Conservation (phyloP, 2,329 filamentous ascomycete species). For the Setomelanomma holmii region DNA sequence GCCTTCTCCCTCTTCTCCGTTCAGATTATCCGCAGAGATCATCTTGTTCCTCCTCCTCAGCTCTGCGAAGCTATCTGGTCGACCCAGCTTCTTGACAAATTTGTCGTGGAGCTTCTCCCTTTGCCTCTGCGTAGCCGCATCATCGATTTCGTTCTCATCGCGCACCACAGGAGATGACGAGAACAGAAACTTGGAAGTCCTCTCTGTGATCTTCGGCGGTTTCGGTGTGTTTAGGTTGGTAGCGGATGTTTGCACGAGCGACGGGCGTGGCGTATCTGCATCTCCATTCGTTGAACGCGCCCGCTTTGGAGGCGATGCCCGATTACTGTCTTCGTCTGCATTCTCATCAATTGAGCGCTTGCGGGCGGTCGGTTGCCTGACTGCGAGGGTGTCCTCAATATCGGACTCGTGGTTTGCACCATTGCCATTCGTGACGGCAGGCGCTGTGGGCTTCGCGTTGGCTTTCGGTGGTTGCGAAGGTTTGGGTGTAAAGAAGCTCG, state of each 20-base stretch:
- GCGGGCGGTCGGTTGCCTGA: slow-evolving; percentile 15
- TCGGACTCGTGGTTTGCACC: slow-evolving; percentile 13
- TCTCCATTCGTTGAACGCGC: slow-evolving; percentile 33
- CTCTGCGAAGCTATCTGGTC: slow-evolving; percentile 78
- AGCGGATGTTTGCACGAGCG: slow-evolving; percentile 30
- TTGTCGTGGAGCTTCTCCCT: slow-evolving; percentile 79
- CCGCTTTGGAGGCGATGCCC: slow-evolving; percentile 48
- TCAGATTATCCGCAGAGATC: slow-evolving; percentile 61
- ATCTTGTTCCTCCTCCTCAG: slow-evolving; percentile 67
- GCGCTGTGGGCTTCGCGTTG: slow-evolving; percentile 18
- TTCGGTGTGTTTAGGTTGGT: slow-evolving; percentile 35
- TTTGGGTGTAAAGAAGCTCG: slow-evolving; percentile 76
- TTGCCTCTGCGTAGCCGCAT: slow-evolving; percentile 61
- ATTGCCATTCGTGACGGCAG: slow-evolving; percentile 26
- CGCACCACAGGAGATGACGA: slow-evolving; percentile 56
- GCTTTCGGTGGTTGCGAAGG: slow-evolving; percentile 44
- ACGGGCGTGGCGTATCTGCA: slow-evolving; percentile 26
- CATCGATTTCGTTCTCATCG: slow-evolving; percentile 52
- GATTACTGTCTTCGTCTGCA: slow-evolving; percentile 43
- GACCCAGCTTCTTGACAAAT: slow-evolving; percentile 90
- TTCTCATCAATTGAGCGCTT: slow-evolving; percentile 49
- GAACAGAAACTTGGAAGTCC: slow-evolving; percentile 67
- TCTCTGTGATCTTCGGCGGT: slow-evolving; percentile 50
- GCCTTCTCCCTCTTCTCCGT: slow-evolving; percentile 61
- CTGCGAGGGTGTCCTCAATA: slow-evolving; percentile 22